Percentiles rank a stretch among this genome's conserved stretches.
Conservation (phyloP, 2,329 filamentous ascomycete genomes). For the Ophiostoma sp. region DNA sequence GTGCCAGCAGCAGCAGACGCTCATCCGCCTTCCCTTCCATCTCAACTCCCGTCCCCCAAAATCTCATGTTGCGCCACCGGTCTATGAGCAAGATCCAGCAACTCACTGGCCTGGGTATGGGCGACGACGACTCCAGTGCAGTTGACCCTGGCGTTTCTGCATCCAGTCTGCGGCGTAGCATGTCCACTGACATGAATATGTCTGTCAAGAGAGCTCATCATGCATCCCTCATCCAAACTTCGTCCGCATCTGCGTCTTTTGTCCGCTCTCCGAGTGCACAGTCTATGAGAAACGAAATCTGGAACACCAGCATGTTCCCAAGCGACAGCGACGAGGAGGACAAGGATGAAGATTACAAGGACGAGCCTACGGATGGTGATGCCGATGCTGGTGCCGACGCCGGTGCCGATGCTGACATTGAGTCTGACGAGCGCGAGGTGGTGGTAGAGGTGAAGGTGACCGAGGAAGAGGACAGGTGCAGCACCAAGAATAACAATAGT, state of each 20-base stretch:
- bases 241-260: neutral
- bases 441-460: neutral
- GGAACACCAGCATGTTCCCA: slow-evolving; percentile 24
- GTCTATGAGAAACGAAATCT: slow-evolving; percentile 11
- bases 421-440: neutral
- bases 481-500: neutral
- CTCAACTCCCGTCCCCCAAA: neutral
- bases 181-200: slow-evolving; percentile 8
- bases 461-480: neutral
- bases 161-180: slow-evolving; percentile 10
- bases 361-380: too few relatives aligned
- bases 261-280: neutral
- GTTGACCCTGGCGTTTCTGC: neutral
- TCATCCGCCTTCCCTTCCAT: neutral
- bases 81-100: slow-evolving; percentile 24
- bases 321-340: slow-evolving; percentile 19
- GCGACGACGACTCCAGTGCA: neutral
- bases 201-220: neutral
- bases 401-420: too few relatives aligned
- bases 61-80: slow-evolving; percentile 18
- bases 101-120: slow-evolving; percentile 24
- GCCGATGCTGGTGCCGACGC: too few relatives aligned
- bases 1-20: neutral
- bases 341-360: too few relatives aligned
- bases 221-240: neutral